Conservation (phyloP, 2,329 filamentous ascomycete genomes). For the Phialocephala subalpina region DNA sequence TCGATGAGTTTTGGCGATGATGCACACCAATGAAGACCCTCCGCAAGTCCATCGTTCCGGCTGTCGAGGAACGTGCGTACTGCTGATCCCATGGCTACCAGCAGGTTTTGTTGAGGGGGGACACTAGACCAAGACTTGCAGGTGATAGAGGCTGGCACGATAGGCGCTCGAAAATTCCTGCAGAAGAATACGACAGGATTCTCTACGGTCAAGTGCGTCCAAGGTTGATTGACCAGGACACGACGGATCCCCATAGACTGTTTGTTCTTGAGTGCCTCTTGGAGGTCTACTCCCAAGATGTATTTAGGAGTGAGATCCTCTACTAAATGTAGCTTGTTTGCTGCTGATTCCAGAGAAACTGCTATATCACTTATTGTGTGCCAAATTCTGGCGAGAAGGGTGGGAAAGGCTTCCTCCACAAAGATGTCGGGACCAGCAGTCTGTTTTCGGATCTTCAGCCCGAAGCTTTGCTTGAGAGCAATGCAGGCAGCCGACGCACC, state of each 20-base stretch:
- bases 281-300: slow-evolving; percentile 16
- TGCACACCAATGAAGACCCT: slow-evolving; percentile 6
- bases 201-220: slow-evolving; percentile 15
- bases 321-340: neutral
- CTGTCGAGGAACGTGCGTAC: slow-evolving; percentile 3
- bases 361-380: slow-evolving; percentile 15
- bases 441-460: neutral
- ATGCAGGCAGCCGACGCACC: neutral
- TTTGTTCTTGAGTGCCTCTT: slow-evolving; percentile 4
- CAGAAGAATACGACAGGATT: slow-evolving; percentile 14
- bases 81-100: neutral
- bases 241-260: neutral
- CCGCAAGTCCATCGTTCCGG: slow-evolving; percentile 8
- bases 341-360: slow-evolving; percentile 4
- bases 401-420: slow-evolving; percentile 2
- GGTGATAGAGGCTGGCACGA: neutral
- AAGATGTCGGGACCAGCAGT: neutral
- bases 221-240: slow-evolving; percentile 12
- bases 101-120: neutral
- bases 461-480: slow-evolving; percentile 8
- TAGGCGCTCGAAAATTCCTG: slow-evolving; percentile 4
- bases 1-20: neutral
- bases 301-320: slow-evolving; percentile 9
- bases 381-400: slow-evolving; percentile 14
- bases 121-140: slow-evolving; percentile 7